phyloP scores from a whole-genome alignment of 2,329 filamentous ascomycete genomes.

The Canariomyces notabilis region DNA sequence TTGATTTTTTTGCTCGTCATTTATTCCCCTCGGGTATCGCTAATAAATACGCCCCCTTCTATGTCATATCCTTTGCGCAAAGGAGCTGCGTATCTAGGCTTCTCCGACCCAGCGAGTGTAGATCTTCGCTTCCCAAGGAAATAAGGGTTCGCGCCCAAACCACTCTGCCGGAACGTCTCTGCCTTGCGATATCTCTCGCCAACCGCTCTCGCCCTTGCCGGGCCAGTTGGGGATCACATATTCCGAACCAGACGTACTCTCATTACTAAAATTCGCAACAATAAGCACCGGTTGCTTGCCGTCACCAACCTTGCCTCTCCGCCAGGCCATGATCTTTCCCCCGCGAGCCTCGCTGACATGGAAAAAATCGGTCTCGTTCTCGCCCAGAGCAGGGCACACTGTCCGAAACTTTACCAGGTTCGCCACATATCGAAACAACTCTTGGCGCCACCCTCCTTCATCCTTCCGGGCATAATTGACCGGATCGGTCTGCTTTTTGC shows the following conservation, averaged over 20 bases:
- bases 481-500: conserved; percentile 25
- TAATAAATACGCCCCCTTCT: too few relatives aligned
- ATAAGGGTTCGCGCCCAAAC: conserved; percentile 24
- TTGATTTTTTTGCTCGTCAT: background rate
- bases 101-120: conserved; percentile 22
- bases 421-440: conserved; percentile 23
- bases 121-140: conserved; percentile 25
- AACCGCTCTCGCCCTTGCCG: conserved; percentile 11
- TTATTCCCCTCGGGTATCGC: too few relatives aligned
- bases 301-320: conserved; percentile 8
- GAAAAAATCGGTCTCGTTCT: conserved; percentile 24
- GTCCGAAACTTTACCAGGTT: conserved; percentile 21
- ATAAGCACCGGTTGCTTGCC: conserved; percentile 17
- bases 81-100: background rate
- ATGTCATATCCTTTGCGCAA: background rate
- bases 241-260: conserved; percentile 19
- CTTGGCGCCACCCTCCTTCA: conserved; percentile 22
- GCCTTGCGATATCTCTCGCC: conserved; percentile 24
- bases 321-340: conserved; percentile 23
- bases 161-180: conserved; percentile 22
- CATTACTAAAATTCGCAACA: conserved; percentile 24
- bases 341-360: conserved; percentile 20
- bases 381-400: conserved; percentile 23
- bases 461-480: conserved; percentile 25
- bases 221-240: conserved; percentile 26